Conservation (phyloP, 306 rosid genomes). For the Pterocarpus macrocarpus region DNA sequence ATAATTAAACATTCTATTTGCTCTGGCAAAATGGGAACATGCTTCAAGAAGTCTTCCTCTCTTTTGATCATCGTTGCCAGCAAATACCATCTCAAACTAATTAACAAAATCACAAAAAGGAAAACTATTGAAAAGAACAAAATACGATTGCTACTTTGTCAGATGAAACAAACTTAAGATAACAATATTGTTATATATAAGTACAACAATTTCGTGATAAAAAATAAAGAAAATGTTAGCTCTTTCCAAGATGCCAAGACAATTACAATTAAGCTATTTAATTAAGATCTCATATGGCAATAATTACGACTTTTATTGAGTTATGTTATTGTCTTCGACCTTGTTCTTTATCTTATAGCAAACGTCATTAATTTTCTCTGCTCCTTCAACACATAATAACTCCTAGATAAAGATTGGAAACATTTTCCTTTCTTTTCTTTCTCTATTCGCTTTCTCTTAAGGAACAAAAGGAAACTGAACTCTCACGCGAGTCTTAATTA, state of each 20-base stretch:
- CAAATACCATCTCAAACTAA: not conserved
- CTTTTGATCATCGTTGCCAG: not conserved
- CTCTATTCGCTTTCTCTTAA: constrained; percentile 5
- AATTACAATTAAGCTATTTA: not conserved
- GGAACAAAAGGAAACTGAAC: not conserved
- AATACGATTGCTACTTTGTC: no score
- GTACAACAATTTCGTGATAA: no score
- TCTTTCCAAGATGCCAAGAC: not conserved
- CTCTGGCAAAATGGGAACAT: constrained; percentile 15
- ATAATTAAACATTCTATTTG: constrained; percentile 22
- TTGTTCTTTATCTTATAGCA: no score
- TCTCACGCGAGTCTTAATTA: not conserved
- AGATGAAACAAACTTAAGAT: not conserved
- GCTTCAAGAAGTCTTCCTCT: constrained; percentile 3
- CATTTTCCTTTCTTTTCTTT: not conserved
- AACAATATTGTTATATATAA: not conserved
- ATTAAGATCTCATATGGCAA: not conserved
- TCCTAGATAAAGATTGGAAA: not conserved
- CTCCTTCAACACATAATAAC: not conserved
- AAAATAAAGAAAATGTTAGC: not conserved
- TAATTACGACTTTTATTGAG: not conserved
- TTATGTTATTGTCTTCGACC: no score
- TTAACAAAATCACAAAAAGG: not conserved
- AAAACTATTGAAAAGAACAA: no score
- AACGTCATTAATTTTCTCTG: not conserved